Base-by-base conservation (phyloP, 225 moss, liverwort and hornwort species). In the Polytrichum commune region DNA sequence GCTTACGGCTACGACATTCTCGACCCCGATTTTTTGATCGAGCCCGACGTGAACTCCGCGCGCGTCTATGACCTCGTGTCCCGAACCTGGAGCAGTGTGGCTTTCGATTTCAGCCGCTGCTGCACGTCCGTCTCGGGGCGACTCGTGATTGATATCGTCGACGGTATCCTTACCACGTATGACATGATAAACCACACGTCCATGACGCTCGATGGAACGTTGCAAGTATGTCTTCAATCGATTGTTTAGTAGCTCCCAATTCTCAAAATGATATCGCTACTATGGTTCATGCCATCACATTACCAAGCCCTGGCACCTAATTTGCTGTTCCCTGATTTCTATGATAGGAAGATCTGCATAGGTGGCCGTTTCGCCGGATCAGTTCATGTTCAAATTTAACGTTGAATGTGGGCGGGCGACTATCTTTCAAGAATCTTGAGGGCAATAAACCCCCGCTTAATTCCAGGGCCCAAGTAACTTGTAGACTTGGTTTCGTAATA, bases 1-100 rank as follows among this genome's bases (percentile, higher is more conserved):
- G 80, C 78, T 0, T 85, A 79, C 0, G 82, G 85, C 6, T 85
- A 83, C 0, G 19, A 88, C 23, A 88, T 88, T 60, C 60, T 80
- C 7, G 84, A 82, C 7, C 72, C 73, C 0, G 78, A 80, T 32
- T 57, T 74, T 53, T 0, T 66, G 0, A 7, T 63, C 5, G 80
- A 85, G 19, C 69, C 76, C 0, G 35, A 80, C 2, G 76, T 80
- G 4, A 76, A 82, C 13, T 85, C 78, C 0, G 78, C 85, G 0
- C 54, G 67, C 19, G 72, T 83, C 0, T 85, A 75, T 0, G 0
- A 88, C 32, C 0, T 76, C 0, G 3, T 64, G 5, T 62, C 64
- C 0, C 29, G 53, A 60, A 68, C 23, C 0, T 88, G 88, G 85
- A 80, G 55, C 19, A 72, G 73, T 0, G 0, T 76, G 8, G 69